These are phyloP conservation scores for Dendrobium nobile DNA, from an alignment of 106 monocot species.

Conservation along the genomic window DNA sequence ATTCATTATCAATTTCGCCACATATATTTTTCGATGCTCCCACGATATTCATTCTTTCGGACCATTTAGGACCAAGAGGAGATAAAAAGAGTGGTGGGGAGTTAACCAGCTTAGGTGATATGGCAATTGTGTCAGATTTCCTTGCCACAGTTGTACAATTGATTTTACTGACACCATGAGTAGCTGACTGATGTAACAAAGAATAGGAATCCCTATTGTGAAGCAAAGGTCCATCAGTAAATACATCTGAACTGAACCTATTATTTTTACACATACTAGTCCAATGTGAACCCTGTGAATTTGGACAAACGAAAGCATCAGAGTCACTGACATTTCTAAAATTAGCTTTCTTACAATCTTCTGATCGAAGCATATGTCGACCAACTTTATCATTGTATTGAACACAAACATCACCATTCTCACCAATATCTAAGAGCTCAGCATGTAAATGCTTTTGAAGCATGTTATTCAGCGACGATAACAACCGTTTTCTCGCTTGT, in stretches of 20 bases:
- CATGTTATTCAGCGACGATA: slow-evolving; percentile 59
- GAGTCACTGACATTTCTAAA: slow-evolving; percentile 19
- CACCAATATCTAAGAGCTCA: slow-evolving; percentile 20
- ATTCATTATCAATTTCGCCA: slow-evolving; percentile 31
- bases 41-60: slow-evolving; percentile 46
- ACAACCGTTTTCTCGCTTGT: slow-evolving; percentile 59
- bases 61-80: slow-evolving; percentile 80
- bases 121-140: slow-evolving; percentile 7
- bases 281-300: neutral
- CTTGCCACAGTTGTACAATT: slow-evolving; percentile 7
- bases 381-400: slow-evolving; percentile 7
- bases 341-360: slow-evolving; percentile 63
- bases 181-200: slow-evolving; percentile 15
- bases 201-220: slow-evolving; percentile 34
- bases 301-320: slow-evolving; percentile 8
- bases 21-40: slow-evolving; percentile 19
- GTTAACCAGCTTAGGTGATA: slow-evolving; percentile 37
- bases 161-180: neutral
- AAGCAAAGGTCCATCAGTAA: slow-evolving; percentile 73
- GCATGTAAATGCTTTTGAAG: slow-evolving; percentile 48
- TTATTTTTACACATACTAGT: slow-evolving; percentile 6
- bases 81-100: slow-evolving; percentile 75
- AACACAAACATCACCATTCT: slow-evolving; percentile 3
- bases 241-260: slow-evolving; percentile 16
- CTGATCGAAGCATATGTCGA: slow-evolving; percentile 10